Evolutionary conservation across 2,329 filamentous ascomycete species (phyloP), one percentile per base, ranked within the genome.

Genomic region (Cordyceps javanica): DNA sequence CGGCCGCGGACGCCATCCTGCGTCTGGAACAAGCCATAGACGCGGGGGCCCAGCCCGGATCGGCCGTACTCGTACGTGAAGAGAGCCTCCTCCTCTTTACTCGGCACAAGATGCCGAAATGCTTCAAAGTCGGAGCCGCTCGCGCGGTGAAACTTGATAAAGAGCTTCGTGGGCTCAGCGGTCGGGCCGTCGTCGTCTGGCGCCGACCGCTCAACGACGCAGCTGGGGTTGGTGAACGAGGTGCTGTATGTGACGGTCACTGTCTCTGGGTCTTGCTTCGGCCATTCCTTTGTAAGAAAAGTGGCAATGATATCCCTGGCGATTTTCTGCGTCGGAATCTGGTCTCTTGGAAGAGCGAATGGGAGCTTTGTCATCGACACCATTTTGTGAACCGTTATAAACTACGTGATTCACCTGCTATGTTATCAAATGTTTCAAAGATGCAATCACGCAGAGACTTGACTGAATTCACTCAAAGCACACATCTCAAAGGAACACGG

Each of bases 11-110:
- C 54, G n/a, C 62, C 62, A 32, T 62, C 60, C 28, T 45, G 45
- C 16, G 62, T 61, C 57, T 60, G 32, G 30, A 63, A 63, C 25
- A 62, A 48, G 9, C 62, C 62, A 23, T 61, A 61, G 13, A 62
- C 57, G 32, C 51, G 52, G 19, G 62, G 59, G 8, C 62, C 62
- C 1, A 59, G 45, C 5, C 62, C 62, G 19, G 55, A 59, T 13
- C 26, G 57, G 21, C 59, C 57, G 48, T 61, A 61, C 19, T 57
- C 48, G 26, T 58, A 26, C 32, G 51, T 60, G 0, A 63, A 34
- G 3, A 21, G 41, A 10, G 60, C 60, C n/a, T 62, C 62, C 26
- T 54, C 39, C n/a, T 55, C 21, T 11, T 62, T 62, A 16, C n/a
- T 62, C 14, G 60, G 60, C 13, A 46, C 52, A n/a, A 62, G 44